Percentiles rank a stretch among this genome's conserved stretches.
Evolutionary conservation across 768 basidiomycete genomes (phyloP).

Genomic region (Gymnopilus junonius): DNA sequence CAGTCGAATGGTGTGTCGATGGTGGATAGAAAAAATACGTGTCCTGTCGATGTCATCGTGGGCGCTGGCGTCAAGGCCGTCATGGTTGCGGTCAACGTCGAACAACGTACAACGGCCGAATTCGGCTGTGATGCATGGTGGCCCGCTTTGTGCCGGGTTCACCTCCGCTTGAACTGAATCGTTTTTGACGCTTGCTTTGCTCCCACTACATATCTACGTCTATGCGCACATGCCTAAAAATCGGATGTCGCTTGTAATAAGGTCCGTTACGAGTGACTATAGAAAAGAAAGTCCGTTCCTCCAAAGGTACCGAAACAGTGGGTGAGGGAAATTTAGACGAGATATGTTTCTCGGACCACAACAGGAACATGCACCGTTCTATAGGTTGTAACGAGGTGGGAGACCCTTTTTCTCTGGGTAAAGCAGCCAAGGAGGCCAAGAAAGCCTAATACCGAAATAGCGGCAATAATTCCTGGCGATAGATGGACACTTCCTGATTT

Average conservation of each 20-base stretch:
- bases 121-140: too few relatives aligned
- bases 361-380: not conserved
- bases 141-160: too few relatives aligned
- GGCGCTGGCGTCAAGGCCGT: not conserved
- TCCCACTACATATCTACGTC: too few relatives aligned
- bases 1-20: not conserved
- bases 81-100: not conserved
- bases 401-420: not conserved
- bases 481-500: not conserved
- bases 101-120: not conserved
- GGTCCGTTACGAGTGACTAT: too few relatives aligned
- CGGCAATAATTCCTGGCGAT: not conserved
- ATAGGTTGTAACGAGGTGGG: not conserved
- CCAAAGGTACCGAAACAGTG: too few relatives aligned
- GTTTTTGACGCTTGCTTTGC: too few relatives aligned
- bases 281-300: too few relatives aligned
- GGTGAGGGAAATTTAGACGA: too few relatives aligned
- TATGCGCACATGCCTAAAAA: too few relatives aligned
- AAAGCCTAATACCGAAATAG: not conserved
- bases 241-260: too few relatives aligned
- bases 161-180: too few relatives aligned
- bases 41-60: not conserved
- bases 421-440: not conserved
- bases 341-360: too few relatives aligned
- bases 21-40: not conserved